Conservation (phyloP, 305 asterid species). For the Fraxinus baroniana region DNA sequence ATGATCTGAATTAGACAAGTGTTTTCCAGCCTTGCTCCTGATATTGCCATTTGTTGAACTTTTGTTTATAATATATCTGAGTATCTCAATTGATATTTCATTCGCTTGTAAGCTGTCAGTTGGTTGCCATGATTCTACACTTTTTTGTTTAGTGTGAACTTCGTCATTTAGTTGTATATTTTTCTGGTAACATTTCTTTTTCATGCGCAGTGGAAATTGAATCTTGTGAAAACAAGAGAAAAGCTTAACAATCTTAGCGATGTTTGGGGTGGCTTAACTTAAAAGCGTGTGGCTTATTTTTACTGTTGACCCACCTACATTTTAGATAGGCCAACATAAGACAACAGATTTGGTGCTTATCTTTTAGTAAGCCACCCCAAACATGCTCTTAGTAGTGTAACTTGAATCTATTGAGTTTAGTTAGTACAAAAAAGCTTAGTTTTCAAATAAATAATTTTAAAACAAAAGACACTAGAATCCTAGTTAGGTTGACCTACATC, state of each 20-base stretch:
- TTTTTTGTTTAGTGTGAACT: neutral
- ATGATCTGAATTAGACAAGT: conserved; percentile 9
- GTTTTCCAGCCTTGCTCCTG: conserved; percentile 7
- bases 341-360: neutral
- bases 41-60: neutral
- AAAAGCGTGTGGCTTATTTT: neutral
- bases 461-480: neutral
- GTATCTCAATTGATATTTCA: conserved; percentile 8
- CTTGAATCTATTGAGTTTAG: neutral
- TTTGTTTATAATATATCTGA: neutral
- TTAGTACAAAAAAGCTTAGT: neutral
- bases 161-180: conserved; percentile 1
- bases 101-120: neutral
- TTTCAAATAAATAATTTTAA: neutral
- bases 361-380: neutral
- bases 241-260: neutral
- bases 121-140: conserved; percentile 4
- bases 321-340: neutral
- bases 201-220: neutral
- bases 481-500: neutral
- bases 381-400: neutral
- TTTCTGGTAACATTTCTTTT: neutral
- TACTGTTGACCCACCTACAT: neutral
- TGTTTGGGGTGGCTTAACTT: neutral
- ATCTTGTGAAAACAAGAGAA: neutral